phyloP scores from a whole-genome alignment of 2,329 filamentous ascomycete species.

The Magnaporthiopsis rhizophila region DNA sequence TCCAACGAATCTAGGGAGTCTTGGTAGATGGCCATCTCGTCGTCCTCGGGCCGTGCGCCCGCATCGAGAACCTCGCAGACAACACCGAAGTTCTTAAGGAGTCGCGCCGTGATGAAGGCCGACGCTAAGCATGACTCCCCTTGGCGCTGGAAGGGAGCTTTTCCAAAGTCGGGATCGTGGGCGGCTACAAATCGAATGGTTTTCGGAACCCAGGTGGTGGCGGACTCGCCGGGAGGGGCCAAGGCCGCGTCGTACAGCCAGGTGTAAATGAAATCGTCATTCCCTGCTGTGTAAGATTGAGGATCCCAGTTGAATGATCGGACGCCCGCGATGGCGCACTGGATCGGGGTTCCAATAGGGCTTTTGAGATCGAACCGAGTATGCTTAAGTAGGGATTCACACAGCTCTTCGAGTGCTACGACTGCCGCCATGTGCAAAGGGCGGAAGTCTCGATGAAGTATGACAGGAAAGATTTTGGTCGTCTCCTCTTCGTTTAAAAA shows the following conservation, averaged over 20 bases:
- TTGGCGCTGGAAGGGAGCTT: not conserved
- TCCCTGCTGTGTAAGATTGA: no score
- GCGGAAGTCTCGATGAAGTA: not conserved
- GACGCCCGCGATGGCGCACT: not conserved
- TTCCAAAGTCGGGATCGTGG: not conserved
- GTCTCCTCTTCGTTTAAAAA: not conserved
- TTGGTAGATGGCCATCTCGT: not conserved
- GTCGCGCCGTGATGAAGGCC: not conserved
- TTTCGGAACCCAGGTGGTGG: not conserved
- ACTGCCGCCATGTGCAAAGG: conserved; percentile 1
- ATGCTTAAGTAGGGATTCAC: not conserved
- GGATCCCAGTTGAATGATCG: not conserved
- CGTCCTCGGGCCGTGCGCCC: not conserved
- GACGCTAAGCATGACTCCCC: not conserved
- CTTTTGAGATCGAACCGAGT: not conserved
- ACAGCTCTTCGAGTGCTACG: not conserved
- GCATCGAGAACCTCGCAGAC: not conserved
- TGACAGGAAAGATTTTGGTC: no score
- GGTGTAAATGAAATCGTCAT: not conserved
- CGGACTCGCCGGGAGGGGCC: not conserved
- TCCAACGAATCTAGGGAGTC: not conserved
- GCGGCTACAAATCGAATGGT: not conserved
- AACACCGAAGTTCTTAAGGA: not conserved
- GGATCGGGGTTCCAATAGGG: not conserved
- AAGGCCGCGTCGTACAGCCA: not conserved